These are phyloP conservation scores for Zalaria obscura DNA, from an alignment of 2,329 filamentous ascomycete genomes.

Conservation along the genomic window DNA sequence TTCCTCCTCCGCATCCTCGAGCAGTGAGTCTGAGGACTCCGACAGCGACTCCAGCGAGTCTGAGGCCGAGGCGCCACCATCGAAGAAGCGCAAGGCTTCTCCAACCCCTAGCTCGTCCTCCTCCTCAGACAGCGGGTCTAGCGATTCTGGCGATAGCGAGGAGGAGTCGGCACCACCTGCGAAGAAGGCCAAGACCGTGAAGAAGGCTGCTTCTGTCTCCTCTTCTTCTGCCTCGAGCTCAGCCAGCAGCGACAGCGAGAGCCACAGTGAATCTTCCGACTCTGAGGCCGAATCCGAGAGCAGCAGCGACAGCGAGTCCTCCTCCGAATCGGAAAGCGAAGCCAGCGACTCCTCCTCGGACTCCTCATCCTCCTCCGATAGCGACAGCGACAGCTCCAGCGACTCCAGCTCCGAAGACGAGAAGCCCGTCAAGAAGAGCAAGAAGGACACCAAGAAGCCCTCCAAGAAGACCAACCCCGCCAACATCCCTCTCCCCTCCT, in stretches of 20 bases:
- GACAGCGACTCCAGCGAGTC: slow-evolving; percentile 8
- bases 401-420: slow-evolving; percentile 6
- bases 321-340: not conserved
- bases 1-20: slow-evolving; percentile 6
- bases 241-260: slow-evolving; percentile 4
- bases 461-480: not conserved
- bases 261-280: slow-evolving; percentile 3
- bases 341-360: slow-evolving; percentile 8
- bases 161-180: slow-evolving; percentile 15
- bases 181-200: slow-evolving; percentile 14
- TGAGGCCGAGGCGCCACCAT: slow-evolving; percentile 6
- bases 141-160: slow-evolving; percentile 7
- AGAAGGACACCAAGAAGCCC: slow-evolving; percentile 3
- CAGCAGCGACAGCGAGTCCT: slow-evolving; percentile 5
- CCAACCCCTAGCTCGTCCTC: slow-evolving; percentile 7
- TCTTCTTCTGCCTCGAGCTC: slow-evolving; percentile 5
- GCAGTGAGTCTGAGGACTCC: slow-evolving; percentile 2
- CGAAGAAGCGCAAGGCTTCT: slow-evolving; percentile 8
- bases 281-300: slow-evolving; percentile 4
- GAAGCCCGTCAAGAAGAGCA: slow-evolving; percentile 5
- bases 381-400: slow-evolving; percentile 6
- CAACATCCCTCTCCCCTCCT: slow-evolving; percentile 32
- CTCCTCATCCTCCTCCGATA: slow-evolving; percentile 11
- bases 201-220: slow-evolving; percentile 8
- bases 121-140: not conserved